phyloP scores from a whole-genome alignment of 805 yeast genomes.

The Nakazawaea ambrosiae region DNA sequence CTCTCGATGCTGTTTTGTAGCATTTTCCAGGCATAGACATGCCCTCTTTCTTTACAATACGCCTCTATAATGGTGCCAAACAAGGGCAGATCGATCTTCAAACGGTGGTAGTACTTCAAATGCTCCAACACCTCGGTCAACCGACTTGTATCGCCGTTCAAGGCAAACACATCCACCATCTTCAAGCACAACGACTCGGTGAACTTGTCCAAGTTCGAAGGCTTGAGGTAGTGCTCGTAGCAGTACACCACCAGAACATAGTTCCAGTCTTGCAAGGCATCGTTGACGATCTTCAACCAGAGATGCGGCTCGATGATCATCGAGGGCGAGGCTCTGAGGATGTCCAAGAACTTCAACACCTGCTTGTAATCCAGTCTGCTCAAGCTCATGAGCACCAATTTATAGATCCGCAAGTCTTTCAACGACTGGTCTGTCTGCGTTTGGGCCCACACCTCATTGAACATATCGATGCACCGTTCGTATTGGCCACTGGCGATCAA shows the following conservation, averaged over 20 bases:
- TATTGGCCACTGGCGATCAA: conserved; percentile 6
- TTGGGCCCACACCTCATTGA: background rate
- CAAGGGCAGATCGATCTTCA: background rate
- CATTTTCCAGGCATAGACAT: background rate
- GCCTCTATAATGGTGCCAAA: conserved; percentile 1
- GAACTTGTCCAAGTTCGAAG: background rate
- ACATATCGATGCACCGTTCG: conserved; percentile 3
- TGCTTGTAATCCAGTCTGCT: conserved; percentile 6
- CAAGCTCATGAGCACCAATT: background rate
- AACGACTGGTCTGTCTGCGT: background rate
- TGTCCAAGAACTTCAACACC: conserved; percentile 1
- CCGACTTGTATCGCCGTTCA: background rate
- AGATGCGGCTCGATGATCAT: background rate
- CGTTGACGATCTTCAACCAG: background rate
- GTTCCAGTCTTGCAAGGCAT: background rate
- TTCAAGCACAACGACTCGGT: background rate
- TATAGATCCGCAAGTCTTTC: background rate
- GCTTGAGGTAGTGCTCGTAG: background rate
- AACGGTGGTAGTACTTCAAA: background rate
- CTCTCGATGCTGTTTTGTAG: background rate
- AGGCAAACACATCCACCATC: background rate
- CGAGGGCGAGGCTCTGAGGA: background rate
- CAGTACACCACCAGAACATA: background rate
- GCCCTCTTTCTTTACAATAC: background rate
- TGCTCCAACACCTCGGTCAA: background rate